These are phyloP conservation scores for Lasiosphaeria ovina DNA, from an alignment of 495 filamentous ascomycete genomes.

Conservation along the genomic window DNA sequence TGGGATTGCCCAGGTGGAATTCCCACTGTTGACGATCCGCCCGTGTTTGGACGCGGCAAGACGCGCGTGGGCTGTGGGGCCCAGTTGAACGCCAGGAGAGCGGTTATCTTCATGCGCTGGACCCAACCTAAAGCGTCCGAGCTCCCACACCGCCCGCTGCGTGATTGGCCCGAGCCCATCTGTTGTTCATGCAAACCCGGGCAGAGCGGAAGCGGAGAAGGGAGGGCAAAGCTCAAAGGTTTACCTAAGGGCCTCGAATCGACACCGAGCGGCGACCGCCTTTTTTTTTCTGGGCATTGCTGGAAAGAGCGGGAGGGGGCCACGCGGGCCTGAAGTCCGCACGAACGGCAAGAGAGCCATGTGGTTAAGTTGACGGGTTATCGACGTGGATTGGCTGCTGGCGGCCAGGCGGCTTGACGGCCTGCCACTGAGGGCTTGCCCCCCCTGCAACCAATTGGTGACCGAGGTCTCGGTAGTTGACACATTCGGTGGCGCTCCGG, in stretches of 20 bases:
- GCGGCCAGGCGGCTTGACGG: conserved; percentile 3
- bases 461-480: conserved; percentile 11
- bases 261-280: neutral
- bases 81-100: conserved; percentile 7
- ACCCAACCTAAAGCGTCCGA: conserved; percentile 1
- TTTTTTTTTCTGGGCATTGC: neutral
- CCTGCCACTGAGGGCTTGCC: neutral
- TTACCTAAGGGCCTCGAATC: neutral
- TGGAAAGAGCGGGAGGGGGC: neutral
- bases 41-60: conserved; percentile 12
- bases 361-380: conserved; percentile 12
- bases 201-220: conserved; percentile 1
- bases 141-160: neutral
- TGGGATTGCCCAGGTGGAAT: neutral
- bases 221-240: conserved; percentile 7
- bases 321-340: neutral
- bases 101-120: conserved; percentile 22
- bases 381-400: conserved; percentile 15
- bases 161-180: conserved; percentile 11
- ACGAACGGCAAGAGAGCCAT: conserved; percentile 8
- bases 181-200: conserved; percentile 15
- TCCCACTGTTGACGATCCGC: conserved; percentile 3
- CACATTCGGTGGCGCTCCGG: conserved; percentile 12
- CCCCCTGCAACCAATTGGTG: conserved; percentile 12
- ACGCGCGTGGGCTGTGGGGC: conserved; percentile 2